Conservation (phyloP, 208 protist genomes). For the Leishmania lainsoni region DNA sequence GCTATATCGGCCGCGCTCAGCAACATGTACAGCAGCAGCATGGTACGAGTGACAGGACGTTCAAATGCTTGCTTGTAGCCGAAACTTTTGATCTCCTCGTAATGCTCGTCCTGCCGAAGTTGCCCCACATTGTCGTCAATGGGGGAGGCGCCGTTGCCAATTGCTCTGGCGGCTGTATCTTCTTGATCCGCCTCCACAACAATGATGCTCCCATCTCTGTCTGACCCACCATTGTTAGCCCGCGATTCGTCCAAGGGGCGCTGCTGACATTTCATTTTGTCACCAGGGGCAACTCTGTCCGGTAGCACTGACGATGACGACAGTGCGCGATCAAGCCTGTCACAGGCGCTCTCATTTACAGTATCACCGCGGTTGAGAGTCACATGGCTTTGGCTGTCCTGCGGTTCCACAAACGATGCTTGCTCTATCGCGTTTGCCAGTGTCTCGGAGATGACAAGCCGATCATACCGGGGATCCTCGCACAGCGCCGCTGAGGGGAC, state of each 20-base stretch:
- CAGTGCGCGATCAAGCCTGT: too few species aligned
- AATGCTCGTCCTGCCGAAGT: background rate
- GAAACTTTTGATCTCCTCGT: constrained; percentile 25
- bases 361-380: background rate
- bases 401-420: background rate
- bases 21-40: constrained; percentile 65
- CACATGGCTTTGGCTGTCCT: background rate
- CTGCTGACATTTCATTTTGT: background rate
- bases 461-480: constrained; percentile 22
- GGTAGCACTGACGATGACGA: background rate
- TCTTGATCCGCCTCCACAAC: background rate
- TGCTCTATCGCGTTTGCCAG: constrained; percentile 3
- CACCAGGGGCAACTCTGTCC: too few species aligned
- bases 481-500: constrained; percentile 8
- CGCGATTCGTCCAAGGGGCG: too few species aligned
- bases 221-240: background rate
- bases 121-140: background rate
- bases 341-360: too few species aligned
- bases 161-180: background rate
- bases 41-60: constrained; percentile 34
- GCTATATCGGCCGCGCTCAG: constrained; percentile 46
- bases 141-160: too few species aligned
- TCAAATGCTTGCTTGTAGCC: constrained; percentile 57
- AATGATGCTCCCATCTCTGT: background rate
- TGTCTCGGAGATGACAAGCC: constrained; percentile 12